Conservation (phyloP, 2,329 filamentous ascomycete species). For the Aspergillus neotritici region DNA sequence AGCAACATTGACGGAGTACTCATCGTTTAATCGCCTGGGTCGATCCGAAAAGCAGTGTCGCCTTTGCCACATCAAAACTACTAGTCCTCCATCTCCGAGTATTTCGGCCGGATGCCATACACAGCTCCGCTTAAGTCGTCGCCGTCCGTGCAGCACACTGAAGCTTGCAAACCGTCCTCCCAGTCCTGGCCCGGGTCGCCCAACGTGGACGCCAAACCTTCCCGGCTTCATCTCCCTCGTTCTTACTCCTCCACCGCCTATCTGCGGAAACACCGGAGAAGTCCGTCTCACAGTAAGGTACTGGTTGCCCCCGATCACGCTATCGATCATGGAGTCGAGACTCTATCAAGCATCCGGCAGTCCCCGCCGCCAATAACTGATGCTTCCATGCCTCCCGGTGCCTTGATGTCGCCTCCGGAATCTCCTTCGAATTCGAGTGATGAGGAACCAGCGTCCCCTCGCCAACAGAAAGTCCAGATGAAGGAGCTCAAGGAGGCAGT, state of each 20-base stretch:
- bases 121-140: slow-evolving; percentile 50
- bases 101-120: slow-evolving; percentile 47
- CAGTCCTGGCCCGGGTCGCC: slow-evolving; percentile 18
- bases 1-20: too few relatives aligned
- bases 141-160: slow-evolving; percentile 49
- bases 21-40: too few relatives aligned
- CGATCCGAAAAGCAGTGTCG: too few relatives aligned
- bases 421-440: slow-evolving; percentile 76
- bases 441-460: slow-evolving; percentile 52
- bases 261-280: slow-evolving; percentile 56
- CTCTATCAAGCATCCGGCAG: slow-evolving; percentile 64
- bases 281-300: slow-evolving; percentile 46
- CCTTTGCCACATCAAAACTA: too few relatives aligned
- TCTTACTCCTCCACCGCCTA: slow-evolving; percentile 57
- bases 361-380: slow-evolving; percentile 78
- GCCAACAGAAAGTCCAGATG: slow-evolving; percentile 43
- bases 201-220: slow-evolving; percentile 14
- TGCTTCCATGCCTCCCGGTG: slow-evolving; percentile 71
- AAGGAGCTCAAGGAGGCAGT: slow-evolving; percentile 76
- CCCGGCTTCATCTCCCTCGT: slow-evolving; percentile 48
- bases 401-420: slow-evolving; percentile 86
- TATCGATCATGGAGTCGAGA: slow-evolving; percentile 19
- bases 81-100: slow-evolving; percentile 10
- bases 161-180: slow-evolving; percentile 43
- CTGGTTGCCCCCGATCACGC: slow-evolving; percentile 24